These are phyloP conservation scores for Aspergillus sp. DNA, from an alignment of 2,329 filamentous ascomycete genomes.

Conservation along the genomic window DNA sequence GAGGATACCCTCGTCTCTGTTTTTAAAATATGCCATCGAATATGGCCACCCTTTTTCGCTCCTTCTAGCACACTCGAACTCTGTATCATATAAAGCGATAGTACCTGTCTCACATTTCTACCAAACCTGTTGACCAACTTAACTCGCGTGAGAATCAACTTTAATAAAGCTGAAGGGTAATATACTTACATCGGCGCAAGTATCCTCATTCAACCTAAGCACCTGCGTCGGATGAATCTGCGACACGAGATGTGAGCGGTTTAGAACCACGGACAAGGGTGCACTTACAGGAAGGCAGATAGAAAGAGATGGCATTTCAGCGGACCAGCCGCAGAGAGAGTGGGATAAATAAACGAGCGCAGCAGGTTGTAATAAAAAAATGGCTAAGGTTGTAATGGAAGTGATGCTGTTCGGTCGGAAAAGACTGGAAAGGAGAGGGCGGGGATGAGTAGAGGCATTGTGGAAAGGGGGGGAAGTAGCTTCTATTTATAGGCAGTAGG, in stretches of 20 bases:
- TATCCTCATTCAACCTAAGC: neutral
- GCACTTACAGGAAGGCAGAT: neutral
- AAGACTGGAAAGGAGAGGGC: neutral
- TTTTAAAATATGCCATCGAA: neutral
- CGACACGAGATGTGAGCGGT: neutral
- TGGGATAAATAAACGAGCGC: neutral
- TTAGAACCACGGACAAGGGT: neutral
- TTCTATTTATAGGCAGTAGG: neutral
- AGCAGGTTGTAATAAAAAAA: neutral
- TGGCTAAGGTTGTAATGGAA: neutral
- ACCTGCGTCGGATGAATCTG: neutral
- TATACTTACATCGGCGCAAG: neutral
- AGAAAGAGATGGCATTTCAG: neutral
- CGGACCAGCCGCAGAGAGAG: neutral
- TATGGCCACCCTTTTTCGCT: neutral
- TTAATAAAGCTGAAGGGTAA: neutral
- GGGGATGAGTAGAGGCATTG: neutral
- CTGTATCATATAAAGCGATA: neutral
- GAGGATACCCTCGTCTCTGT: neutral
- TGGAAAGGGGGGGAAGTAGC: neutral
- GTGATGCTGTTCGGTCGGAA: neutral
- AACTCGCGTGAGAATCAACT: neutral
- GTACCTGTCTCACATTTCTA: neutral
- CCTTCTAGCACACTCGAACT: neutral
- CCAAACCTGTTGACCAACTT: neutral